These are phyloP conservation scores for Medicago arabica DNA, from an alignment of 306 rosid genomes.

Conservation along the genomic window DNA sequence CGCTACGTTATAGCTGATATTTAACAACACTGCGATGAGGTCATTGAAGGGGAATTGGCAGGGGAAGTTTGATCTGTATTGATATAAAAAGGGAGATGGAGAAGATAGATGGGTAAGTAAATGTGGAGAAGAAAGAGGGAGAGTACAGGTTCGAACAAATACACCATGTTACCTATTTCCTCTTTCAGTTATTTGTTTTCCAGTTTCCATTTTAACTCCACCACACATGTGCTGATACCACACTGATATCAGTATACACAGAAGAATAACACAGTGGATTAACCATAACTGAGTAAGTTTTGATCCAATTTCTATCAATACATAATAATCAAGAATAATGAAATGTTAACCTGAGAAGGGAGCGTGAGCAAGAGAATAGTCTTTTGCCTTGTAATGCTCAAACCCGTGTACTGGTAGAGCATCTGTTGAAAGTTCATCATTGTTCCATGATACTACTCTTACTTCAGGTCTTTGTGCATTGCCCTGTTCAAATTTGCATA, in stretches of 20 bases:
- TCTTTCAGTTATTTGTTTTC: constrained; percentile 4
- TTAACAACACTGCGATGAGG: constrained; percentile 1
- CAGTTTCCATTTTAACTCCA: constrained; percentile 10
- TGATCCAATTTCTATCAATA: constrained; percentile 22
- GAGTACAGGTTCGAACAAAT: constrained; percentile 2
- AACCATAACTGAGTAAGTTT: constrained; percentile 16
- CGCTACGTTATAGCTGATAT: neutral
- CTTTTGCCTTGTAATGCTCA: constrained; percentile 98
- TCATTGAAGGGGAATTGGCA: neutral
- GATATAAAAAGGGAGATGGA: constrained; percentile 15
- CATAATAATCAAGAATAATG: constrained; percentile 45
- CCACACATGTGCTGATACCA: neutral
- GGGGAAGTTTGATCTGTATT: neutral
- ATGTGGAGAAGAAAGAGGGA: neutral
- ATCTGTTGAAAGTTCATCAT: constrained; percentile 94
- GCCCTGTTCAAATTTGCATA: constrained; percentile 72
- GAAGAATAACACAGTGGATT: constrained; percentile 22
- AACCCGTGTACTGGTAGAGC: constrained; percentile 95
- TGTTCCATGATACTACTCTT: constrained; percentile 85
- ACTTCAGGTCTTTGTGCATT: constrained; percentile 97
- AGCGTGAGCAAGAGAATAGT: constrained; percentile 97
- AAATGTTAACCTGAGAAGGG: constrained; percentile 93
- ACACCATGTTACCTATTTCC: constrained; percentile 1
- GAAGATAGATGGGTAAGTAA: constrained; percentile 3
- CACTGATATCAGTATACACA: constrained; percentile 19